Evolutionary conservation across 2,329 filamentous ascomycete genomes (phyloP).

Genomic region (Nakataea oryzae): DNA sequence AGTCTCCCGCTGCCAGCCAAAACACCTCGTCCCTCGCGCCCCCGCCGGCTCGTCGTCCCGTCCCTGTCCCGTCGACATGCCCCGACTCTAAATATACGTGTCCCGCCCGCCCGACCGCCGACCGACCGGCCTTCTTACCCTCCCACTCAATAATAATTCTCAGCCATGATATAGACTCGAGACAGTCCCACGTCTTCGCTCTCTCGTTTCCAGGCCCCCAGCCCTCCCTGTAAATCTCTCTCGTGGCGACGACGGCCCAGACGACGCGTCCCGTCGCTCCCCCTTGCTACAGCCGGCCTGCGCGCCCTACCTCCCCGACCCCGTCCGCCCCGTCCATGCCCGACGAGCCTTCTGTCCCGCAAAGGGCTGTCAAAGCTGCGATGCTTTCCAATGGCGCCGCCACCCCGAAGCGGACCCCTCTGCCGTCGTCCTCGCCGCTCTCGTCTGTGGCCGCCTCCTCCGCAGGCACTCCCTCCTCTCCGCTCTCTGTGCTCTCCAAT

Average conservation of each 20-base stretch:
- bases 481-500: constrained; percentile 41
- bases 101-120: no score
- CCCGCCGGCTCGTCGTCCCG: background rate
- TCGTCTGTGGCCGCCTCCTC: background rate
- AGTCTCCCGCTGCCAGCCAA: background rate
- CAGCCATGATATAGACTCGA: background rate
- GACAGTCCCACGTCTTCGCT: background rate
- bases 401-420: background rate
- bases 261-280: background rate
- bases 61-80: background rate
- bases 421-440: background rate
- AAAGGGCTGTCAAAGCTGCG: background rate
- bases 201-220: background rate
- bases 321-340: no score
- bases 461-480: constrained; percentile 32
- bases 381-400: background rate
- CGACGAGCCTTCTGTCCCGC: background rate
- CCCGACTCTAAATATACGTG: background rate
- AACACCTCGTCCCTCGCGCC: background rate
- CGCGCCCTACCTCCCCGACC: background rate
- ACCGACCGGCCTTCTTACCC: background rate
- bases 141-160: background rate
- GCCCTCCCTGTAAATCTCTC: no score
- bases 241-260: no score
- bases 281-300: background rate